Evolutionary conservation across 78 protist genomes (phyloP), one percentile per base, ranked within the genome.

Genomic region (Mastigamoeba balamuthi): DNA sequence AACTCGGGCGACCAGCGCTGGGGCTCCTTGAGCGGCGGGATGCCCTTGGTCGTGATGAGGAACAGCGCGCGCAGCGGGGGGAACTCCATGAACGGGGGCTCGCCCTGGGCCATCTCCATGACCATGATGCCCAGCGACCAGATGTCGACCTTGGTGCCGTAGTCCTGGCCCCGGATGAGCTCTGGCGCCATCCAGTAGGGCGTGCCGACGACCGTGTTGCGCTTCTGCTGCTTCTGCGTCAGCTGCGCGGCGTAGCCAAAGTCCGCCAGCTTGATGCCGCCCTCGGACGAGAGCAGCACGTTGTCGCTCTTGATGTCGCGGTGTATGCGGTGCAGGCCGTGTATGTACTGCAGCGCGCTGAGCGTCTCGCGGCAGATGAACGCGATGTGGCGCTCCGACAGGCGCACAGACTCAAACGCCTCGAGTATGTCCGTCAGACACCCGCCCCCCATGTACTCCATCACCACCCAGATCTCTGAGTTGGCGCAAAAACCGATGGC

Each of bases 131-230:
- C 91, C 37, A 95, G 69, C 23, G 86, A 72, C 98, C 98, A 95
- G 30, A 93, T 84, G 78, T 95, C 98, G 3, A 84, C 92, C 48
- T 85, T 88, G 58, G 65, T 40, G 63, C 89, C 94, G 76, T 95
- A 95, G 29, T 82, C 91, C 40, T 79, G 85, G 17, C 97, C 97
- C 29, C 88, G 43, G 25, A 91, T 86, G 38, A 93, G 70, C 74
- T 95, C 98, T 0, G 97, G 95, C 8, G 95, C 95, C 97, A 94
- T 94, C 97, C 97, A 94, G 80, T 94, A 94, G 5, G 96, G 96
- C 3, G 96, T 93, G 29, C 97, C 98, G 40, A 93, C 98, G 29
- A 92, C 94, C 1, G 95, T 75, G 17, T 88, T 74, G 8, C 98
- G 65, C 69, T 83, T 91, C 37, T 69, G 76, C 37, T 69, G 69